Evolutionary conservation across 2,329 filamentous ascomycete species (phyloP).

Genomic region (Colletotrichum simmondsii): DNA sequence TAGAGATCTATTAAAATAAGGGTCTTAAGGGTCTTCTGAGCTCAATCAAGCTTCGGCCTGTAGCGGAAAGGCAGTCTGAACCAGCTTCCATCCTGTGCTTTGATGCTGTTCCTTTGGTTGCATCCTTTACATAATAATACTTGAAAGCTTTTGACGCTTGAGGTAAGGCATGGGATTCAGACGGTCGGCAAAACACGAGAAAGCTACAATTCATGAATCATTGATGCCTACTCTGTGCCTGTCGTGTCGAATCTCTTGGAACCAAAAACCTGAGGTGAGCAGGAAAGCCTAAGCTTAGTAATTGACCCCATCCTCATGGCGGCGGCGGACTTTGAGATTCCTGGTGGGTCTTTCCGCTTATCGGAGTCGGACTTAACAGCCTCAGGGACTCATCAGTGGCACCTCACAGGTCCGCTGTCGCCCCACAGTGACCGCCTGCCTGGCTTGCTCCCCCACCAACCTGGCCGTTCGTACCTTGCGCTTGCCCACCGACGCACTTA

Average conservation of each 20-base stretch:
- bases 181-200: background rate
- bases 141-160: fast-evolving
- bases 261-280: background rate
- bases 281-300: constrained; percentile 16
- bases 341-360: constrained; percentile 10
- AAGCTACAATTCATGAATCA: background rate
- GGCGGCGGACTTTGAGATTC: constrained; percentile 23
- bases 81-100: background rate
- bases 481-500: background rate
- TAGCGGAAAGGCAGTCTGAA: too few relatives aligned
- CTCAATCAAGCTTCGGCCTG: background rate
- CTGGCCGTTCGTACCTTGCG: background rate
- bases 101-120: background rate
- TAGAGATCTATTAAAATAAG: background rate
- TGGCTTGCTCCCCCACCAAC: constrained; percentile 13
- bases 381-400: background rate
- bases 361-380: constrained; percentile 27
- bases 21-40: background rate
- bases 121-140: background rate
- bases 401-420: background rate
- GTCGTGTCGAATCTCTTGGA: constrained; percentile 2
- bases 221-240: background rate
- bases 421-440: constrained; percentile 15
- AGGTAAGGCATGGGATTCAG: background rate
- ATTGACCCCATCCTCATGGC: background rate